These are phyloP conservation scores for Sorghum bicolor DNA, from an alignment of 176 grass and related monocot genomes.

Conservation along the genomic window Sorghum_bicolor_NCBIv3 NC_012876.2:9298001-9298500, in stretches of 20 bases:
- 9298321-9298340: not conserved
- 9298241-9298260: not conserved
- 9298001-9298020: not conserved
- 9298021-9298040: not conserved
- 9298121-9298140: not conserved
- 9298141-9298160: no score
- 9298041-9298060: not conserved
- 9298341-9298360: not conserved
- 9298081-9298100: slow-evolving; percentile 32
- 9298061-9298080: not conserved
- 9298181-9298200: not conserved
- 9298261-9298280: not conserved
- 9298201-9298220: not conserved
- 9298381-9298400: no score
- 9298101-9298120: slow-evolving; percentile 19
- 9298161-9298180: slow-evolving; percentile 13
- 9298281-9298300: not conserved
- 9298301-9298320: not conserved
- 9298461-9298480: not conserved
- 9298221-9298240: not conserved
- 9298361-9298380: not conserved
- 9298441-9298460: slow-evolving; percentile 11
- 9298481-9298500: not conserved
- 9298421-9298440: not conserved
- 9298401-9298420: not conserved